phyloP scores from a whole-genome alignment of 768 basidiomycete species.

The Mycena belliarum region DNA sequence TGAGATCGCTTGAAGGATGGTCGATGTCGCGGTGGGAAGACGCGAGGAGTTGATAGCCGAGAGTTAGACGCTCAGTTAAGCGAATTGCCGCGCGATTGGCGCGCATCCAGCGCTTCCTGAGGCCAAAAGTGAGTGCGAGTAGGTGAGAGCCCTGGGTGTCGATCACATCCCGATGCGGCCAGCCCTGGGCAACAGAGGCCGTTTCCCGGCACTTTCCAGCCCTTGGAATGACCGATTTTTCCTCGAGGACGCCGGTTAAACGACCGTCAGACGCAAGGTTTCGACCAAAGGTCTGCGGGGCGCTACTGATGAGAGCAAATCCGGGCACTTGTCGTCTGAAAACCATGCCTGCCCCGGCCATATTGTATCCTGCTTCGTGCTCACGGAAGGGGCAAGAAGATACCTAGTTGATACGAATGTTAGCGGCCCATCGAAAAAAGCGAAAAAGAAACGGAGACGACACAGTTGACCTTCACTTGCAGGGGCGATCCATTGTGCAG shows the following conservation, averaged over 20 bases:
- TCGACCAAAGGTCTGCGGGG: constrained; percentile 27
- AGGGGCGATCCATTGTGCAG: constrained; percentile 31
- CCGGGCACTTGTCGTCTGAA: not conserved
- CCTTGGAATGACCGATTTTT: not conserved
- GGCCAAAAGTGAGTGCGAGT: no score
- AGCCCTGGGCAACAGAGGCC: not conserved
- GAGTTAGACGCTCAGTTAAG: no score
- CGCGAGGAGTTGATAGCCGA: no score
- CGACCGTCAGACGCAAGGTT: constrained; percentile 25
- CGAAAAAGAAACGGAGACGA: not conserved
- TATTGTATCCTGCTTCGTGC: constrained; percentile 56
- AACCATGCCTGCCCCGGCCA: constrained; percentile 60
- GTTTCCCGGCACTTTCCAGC: not conserved
- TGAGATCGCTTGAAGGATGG: no score
- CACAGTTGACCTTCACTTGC: constrained; percentile 45
- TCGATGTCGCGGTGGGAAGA: no score
- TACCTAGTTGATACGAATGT: constrained; percentile 52
- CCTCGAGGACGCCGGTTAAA: not conserved
- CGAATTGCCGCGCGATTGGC: no score
- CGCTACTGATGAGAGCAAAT: not conserved
- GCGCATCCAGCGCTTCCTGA: not conserved
- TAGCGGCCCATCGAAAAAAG: no score
- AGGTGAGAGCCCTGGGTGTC: not conserved
- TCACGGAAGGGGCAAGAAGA: constrained; percentile 46
- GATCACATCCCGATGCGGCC: not conserved